Percentiles rank a stretch among this genome's conserved stretches.
Conservation (phyloP, 179 eudicot genomes). For the Amaranthus tricolor region DNA sequence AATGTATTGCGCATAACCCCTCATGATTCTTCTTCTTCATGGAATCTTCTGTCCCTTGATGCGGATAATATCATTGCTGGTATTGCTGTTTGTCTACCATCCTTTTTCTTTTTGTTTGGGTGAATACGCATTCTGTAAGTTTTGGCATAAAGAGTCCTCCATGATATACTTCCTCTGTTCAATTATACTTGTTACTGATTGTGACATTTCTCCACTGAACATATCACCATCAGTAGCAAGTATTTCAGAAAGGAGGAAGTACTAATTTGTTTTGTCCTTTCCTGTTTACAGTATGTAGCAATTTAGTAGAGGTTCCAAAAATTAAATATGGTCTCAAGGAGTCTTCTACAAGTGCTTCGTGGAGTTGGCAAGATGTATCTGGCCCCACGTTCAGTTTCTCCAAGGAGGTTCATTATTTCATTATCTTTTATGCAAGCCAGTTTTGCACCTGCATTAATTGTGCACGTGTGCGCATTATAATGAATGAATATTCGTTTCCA, state of each 20-base stretch:
- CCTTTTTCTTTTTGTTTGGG: too few species aligned
- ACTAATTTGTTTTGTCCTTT: slow-evolving; percentile 11
- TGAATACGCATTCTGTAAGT: background rate
- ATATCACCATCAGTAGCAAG: too few species aligned
- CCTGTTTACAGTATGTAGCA: slow-evolving; percentile 63
- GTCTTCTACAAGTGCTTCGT: slow-evolving; percentile 42
- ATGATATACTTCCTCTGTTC: too few species aligned
- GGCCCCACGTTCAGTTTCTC: slow-evolving; percentile 62
- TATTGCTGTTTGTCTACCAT: slow-evolving; percentile 26
- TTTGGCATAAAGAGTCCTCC: background rate
- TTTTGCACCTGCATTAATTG: slow-evolving; percentile 9
- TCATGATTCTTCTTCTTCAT: slow-evolving; percentile 51
- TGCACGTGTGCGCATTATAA: background rate
- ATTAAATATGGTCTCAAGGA: slow-evolving; percentile 68
- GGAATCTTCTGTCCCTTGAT: slow-evolving; percentile 77
- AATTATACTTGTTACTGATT: too few species aligned
- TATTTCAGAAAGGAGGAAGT: too few species aligned
- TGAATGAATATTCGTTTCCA: background rate
- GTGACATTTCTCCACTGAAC: too few species aligned
- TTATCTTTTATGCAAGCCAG: background rate
- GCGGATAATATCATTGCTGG: slow-evolving; percentile 86
- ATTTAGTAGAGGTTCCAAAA: slow-evolving; percentile 66
- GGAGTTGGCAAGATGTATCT: slow-evolving; percentile 78
- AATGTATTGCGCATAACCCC: slow-evolving; percentile 63
- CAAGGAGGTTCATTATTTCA: slow-evolving; percentile 50